Conservation (phyloP, 2,329 filamentous ascomycete genomes). For the Catunica adiposa region DNA sequence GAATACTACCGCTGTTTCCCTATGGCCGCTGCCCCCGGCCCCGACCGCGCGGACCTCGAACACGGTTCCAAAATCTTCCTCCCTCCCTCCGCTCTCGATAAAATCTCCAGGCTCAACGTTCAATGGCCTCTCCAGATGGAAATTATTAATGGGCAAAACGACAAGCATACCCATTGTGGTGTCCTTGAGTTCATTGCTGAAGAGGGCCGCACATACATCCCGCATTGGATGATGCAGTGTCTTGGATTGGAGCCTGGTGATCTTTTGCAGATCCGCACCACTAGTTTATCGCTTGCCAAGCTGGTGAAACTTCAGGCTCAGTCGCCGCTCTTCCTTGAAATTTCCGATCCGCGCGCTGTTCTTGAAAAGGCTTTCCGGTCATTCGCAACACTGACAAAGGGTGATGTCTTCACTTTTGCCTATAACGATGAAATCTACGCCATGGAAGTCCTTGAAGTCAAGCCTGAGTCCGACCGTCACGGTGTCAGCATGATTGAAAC, state of each 20-base stretch:
- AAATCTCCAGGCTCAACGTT: slow-evolving; percentile 87
- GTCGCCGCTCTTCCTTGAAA: slow-evolving; percentile 83
- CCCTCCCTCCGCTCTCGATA: slow-evolving; percentile 90
- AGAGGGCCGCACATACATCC: slow-evolving; percentile 89
- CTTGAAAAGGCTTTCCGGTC: slow-evolving; percentile 92
- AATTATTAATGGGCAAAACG: slow-evolving; percentile 72
- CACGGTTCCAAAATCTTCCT: slow-evolving; percentile 96
- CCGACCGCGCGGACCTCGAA: slow-evolving; percentile 78
- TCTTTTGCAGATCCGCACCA: slow-evolving; percentile 86
- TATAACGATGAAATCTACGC: slow-evolving; percentile 94
- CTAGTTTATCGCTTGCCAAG: slow-evolving; percentile 73
- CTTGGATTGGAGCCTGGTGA: slow-evolving; percentile 81
- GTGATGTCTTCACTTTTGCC: slow-evolving; percentile 86
- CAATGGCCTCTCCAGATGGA: slow-evolving; percentile 97
- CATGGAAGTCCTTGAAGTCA: slow-evolving; percentile 84
- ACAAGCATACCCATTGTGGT: slow-evolving; percentile 74
- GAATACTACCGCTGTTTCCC: slow-evolving; percentile 98
- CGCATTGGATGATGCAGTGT: slow-evolving; percentile 95
- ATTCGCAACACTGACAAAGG: slow-evolving; percentile 83
- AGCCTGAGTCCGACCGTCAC: slow-evolving; percentile 67
- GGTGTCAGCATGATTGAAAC: slow-evolving; percentile 92
- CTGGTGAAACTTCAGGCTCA: slow-evolving; percentile 96
- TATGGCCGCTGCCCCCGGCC: slow-evolving; percentile 79
- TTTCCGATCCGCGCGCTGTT: slow-evolving; percentile 91
- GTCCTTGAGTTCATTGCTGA: slow-evolving; percentile 96